These are phyloP conservation scores for Fagus crenata DNA, from an alignment of 306 rosid species.

Conservation along the genomic window DNA sequence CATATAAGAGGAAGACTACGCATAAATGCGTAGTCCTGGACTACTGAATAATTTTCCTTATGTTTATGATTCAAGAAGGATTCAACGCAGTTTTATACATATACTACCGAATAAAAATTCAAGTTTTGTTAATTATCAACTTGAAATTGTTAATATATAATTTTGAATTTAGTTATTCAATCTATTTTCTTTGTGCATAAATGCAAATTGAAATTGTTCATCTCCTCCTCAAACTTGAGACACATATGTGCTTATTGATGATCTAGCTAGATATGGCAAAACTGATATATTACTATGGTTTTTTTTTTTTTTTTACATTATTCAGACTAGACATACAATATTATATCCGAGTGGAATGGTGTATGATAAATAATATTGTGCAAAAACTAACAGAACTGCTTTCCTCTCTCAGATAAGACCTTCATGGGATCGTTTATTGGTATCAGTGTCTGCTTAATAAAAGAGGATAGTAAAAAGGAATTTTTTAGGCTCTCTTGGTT, in stretches of 20 bases:
- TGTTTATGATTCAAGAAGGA: too few relatives aligned
- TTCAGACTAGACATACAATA: not conserved
- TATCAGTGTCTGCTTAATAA: conserved; percentile 27
- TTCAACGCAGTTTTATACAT: too few relatives aligned
- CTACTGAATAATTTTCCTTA: too few relatives aligned
- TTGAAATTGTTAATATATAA: not conserved
- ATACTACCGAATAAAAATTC: too few relatives aligned
- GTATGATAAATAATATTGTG: not conserved
- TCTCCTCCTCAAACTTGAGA: too few relatives aligned
- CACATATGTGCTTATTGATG: too few relatives aligned
- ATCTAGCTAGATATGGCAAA: not conserved
- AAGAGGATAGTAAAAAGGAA: conserved; percentile 46
- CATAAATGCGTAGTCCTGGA: too few relatives aligned
- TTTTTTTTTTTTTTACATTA: not conserved
- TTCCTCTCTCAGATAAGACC: conserved; percentile 7
- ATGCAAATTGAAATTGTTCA: too few relatives aligned
- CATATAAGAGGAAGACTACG: too few relatives aligned
- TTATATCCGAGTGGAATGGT: not conserved
- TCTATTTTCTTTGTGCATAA: too few relatives aligned
- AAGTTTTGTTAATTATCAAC: too few relatives aligned
- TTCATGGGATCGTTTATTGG: conserved; percentile 28
- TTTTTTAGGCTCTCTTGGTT: conserved; percentile 47
- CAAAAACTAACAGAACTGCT: not conserved
- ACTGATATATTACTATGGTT: conserved; percentile 4
- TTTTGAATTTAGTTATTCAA: not conserved